A percentile compares a stretch with the other conserved stretches of the same genome.
These are phyloP conservation scores for Dioszegia hungarica DNA, from an alignment of 768 basidiomycete genomes.

Conservation along the genomic window DNA sequence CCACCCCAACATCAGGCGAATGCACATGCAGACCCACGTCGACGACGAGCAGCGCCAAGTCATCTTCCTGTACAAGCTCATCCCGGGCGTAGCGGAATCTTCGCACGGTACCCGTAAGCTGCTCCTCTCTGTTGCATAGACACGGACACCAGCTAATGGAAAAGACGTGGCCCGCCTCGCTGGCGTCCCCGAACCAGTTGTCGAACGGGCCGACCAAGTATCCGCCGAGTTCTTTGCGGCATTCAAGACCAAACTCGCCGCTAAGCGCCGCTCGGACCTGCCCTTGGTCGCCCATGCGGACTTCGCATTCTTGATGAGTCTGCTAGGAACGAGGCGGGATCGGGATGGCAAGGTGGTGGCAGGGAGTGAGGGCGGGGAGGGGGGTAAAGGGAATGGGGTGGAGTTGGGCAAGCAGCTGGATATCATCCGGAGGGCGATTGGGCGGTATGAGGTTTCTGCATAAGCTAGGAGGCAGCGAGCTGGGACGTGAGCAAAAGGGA, in stretches of 20 bases:
- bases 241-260: conserved; percentile 67
- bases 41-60: conserved; percentile 75
- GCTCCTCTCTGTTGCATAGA: not conserved
- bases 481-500: too few species aligned
- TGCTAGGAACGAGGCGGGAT: conserved; percentile 1
- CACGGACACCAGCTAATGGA: not conserved
- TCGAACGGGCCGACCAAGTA: conserved; percentile 80
- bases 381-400: not conserved
- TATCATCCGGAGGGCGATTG: conserved; percentile 15
- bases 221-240: conserved; percentile 81
- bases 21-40: conserved; percentile 93
- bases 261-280: conserved; percentile 56
- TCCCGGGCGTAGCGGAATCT: conserved; percentile 51
- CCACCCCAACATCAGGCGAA: conserved; percentile 85
- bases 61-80: conserved; percentile 89
- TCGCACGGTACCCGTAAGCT: conserved; percentile 47
- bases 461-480: too few species aligned
- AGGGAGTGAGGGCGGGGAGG: not conserved
- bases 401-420: conserved; percentile 14
- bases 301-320: conserved; percentile 66
- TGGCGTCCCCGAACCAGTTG: conserved; percentile 75
- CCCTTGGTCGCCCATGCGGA: conserved; percentile 83
- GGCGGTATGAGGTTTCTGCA: conserved; percentile 7
- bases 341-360: not conserved
- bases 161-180: conserved; percentile 79